Percentiles rank a stretch among this genome's conserved stretches.
phyloP scores from a whole-genome alignment of 306 rosid species.

The Castanea crenata region DNA sequence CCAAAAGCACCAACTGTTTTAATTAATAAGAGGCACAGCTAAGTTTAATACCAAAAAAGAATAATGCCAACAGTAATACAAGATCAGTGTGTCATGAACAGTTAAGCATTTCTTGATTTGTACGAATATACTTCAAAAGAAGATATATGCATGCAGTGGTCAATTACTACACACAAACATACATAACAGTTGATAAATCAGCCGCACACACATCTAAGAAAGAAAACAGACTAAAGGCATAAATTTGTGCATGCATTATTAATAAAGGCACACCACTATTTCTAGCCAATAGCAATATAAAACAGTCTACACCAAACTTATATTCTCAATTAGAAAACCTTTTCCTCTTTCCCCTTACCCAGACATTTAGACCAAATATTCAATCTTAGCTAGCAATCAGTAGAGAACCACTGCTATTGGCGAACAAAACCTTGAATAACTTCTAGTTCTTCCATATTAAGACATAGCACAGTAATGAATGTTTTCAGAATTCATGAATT shows the following conservation, averaged over 20 bases:
- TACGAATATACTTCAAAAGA: neutral
- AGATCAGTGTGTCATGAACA: neutral
- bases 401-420: neutral
- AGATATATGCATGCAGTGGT: neutral
- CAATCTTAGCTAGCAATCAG: neutral
- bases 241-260: neutral
- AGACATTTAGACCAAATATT: neutral
- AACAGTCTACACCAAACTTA: neutral
- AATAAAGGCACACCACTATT: neutral
- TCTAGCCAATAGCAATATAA: constrained; percentile 9
- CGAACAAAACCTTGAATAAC: neutral
- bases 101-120: neutral
- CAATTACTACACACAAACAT: neutral
- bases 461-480: neutral
- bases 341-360: neutral
- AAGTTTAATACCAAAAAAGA: neutral
- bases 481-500: neutral
- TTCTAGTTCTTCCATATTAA: neutral
- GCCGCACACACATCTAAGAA: constrained; percentile 2
- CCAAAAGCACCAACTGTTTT: neutral
- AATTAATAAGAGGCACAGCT: neutral
- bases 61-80: neutral
- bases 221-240: neutral
- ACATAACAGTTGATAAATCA: neutral
- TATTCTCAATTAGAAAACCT: neutral